A percentile compares a stretch with the other conserved stretches of the same genome.
Evolutionary conservation across 1,284 basidiomycete genomes (phyloP).

Genomic region (Chondrostereum purpureum): DNA sequence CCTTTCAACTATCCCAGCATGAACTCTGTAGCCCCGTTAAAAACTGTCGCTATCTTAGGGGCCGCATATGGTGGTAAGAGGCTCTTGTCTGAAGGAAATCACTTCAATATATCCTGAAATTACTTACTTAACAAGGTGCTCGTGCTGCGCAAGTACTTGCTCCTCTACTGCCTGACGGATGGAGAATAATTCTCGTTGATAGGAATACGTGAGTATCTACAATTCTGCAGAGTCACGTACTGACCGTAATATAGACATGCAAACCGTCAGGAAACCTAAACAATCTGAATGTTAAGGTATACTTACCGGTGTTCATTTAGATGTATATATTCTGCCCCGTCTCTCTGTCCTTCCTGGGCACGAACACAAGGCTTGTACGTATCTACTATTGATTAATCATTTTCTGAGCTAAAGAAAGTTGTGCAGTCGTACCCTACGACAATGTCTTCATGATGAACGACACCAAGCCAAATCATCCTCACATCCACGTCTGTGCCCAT

Average conservation of each 20-base stretch:
- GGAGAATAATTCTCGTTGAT: constrained; percentile 62
- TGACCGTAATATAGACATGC: background rate
- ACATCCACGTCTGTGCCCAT: background rate
- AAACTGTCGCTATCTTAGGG: constrained; percentile 53
- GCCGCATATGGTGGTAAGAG: constrained; percentile 54
- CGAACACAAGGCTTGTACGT: constrained; percentile 67
- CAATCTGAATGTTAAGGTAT: no score
- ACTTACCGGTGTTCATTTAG: constrained; percentile 21
- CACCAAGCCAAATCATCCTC: background rate
- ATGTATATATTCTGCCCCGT: constrained; percentile 58
- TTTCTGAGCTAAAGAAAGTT: no score
- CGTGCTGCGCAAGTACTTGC: constrained; percentile 54
- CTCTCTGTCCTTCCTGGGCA: constrained; percentile 57
- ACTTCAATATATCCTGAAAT: background rate
- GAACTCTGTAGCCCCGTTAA: constrained; percentile 15
- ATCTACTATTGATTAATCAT: no score
- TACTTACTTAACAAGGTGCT: constrained; percentile 28
- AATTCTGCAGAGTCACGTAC: constrained; percentile 13
- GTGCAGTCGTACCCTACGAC: constrained; percentile 58
- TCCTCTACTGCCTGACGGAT: constrained; percentile 47
- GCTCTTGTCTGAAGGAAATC: background rate
- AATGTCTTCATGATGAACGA: constrained; percentile 26
- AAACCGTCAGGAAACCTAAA: background rate
- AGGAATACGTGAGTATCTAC: constrained; percentile 47
- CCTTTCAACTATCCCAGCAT: background rate